Conservation (phyloP, 495 filamentous ascomycete genomes). For the Neurospora sp. region DNA sequence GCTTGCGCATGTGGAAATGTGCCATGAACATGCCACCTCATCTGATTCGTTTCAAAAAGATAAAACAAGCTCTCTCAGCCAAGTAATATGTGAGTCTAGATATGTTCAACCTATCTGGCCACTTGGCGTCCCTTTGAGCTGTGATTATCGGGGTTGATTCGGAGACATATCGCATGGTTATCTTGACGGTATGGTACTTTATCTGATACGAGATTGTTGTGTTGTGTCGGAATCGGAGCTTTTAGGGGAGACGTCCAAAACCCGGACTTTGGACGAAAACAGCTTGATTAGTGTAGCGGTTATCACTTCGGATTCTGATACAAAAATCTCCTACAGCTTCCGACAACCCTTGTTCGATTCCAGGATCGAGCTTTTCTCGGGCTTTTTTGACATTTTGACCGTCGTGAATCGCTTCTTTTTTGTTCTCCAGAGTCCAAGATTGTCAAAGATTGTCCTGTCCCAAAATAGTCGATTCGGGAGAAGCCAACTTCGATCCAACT, state of each 20-base stretch:
- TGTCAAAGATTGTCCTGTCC: neutral
- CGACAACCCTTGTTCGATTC: neutral
- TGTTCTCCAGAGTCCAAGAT: neutral
- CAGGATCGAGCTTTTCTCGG: neutral
- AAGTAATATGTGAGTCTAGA: neutral
- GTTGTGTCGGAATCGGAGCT: neutral
- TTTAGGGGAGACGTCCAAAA: neutral
- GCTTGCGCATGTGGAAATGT: neutral
- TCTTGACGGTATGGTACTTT: neutral
- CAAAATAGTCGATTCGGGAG: neutral
- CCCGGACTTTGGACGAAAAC: neutral
- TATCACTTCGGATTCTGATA: constrained; percentile 1
- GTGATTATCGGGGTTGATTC: neutral
- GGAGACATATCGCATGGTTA: neutral
- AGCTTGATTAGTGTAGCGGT: neutral
- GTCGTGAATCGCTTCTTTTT: neutral
- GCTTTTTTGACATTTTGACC: neutral
- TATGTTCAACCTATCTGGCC: neutral
- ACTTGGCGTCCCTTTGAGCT: neutral
- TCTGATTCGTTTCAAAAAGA: neutral
- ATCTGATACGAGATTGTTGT: neutral
- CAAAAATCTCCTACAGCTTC: neutral
- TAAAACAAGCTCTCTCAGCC: neutral
- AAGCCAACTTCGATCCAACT: neutral
- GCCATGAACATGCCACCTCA: neutral